Conservation (phyloP, 2,329 filamentous ascomycete genomes). For the Diaporthe sp. region DNA sequence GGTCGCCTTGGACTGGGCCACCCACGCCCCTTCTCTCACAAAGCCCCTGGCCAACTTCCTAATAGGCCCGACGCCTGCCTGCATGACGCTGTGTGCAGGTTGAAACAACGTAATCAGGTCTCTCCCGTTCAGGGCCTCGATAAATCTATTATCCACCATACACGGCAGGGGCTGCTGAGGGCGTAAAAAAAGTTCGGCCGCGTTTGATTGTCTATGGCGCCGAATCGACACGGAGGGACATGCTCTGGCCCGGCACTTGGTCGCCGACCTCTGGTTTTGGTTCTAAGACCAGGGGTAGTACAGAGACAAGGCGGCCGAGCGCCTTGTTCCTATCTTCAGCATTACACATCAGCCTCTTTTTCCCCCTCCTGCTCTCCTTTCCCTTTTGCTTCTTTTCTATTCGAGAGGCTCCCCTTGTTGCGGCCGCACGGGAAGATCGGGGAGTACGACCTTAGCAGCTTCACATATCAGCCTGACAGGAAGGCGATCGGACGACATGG, state of each 20-base stretch:
- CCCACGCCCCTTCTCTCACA: background rate
- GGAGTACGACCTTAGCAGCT: conserved; percentile 13
- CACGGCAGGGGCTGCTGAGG: background rate
- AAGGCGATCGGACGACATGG: conserved; percentile 18
- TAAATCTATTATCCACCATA: conserved; percentile 27
- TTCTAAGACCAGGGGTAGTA: conserved; percentile 25
- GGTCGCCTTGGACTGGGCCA: background rate
- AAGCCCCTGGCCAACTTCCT: background rate
- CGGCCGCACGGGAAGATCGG: conserved; percentile 33
- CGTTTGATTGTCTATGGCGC: conserved; percentile 13
- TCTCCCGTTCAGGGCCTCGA: conserved; percentile 16
- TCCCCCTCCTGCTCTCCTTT: background rate
- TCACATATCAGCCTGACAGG: conserved; percentile 7
- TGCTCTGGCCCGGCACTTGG: conserved; percentile 9
- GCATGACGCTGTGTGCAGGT: conserved; percentile 30
- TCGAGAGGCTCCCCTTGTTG: background rate
- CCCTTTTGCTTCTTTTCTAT: background rate
- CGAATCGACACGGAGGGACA: background rate
- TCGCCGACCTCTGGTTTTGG: conserved; percentile 30
- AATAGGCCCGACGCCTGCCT: conserved; percentile 8
- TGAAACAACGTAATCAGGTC: conserved; percentile 22
- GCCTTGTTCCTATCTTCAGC: conserved; percentile 29
- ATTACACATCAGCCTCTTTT: conserved; percentile 12
- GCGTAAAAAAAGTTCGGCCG: background rate
- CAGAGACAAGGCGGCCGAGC: conserved; percentile 27